Base-by-base conservation (phyloP, 2,329 filamentous ascomycete genomes). In the Diaporthe citri region DNA sequence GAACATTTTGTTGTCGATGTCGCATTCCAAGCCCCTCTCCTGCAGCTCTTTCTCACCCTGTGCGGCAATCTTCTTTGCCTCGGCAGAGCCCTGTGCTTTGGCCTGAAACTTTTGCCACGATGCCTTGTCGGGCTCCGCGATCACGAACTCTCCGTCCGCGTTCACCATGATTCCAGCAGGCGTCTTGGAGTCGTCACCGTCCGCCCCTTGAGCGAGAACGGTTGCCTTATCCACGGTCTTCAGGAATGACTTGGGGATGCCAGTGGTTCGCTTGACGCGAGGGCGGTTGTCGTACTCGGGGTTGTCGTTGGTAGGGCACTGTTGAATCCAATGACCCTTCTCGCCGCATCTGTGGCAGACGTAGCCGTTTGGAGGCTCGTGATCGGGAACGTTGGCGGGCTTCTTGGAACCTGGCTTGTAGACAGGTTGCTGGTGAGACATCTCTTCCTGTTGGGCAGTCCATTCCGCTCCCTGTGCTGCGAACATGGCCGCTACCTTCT, bases 241-340 rank as follows among this genome's bases (percentile, higher is more conserved):
- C 79, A 98, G 88, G 82, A 99, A 97, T 2, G 96, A 98, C 78
- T 95, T 93, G 25, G 97, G 97, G 79, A 99, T 99, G 78, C 97
- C 97, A 56, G 97, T 99, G 6, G 97, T 98, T 76, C 96, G 93
- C 88, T 98, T 98, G 78, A 98, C 95, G 76, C 96, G 93, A 67
- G 96, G 95, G 72, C 95, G 93, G 79, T 96, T 96, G 85, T 99
- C 97, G 84, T 96, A 98, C 76, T 95, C 96, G 4, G 97, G 96
- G 79, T 99, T 96, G 83, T 98, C 95, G 83, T 99, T 99, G n/a
- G 96, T 99, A 9, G 97, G 97, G 81, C 97, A 99, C 71, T 95
- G 91, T 85, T 98, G 96, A 77, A 99, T 99, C 96, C 96, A 99
- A 84, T 99, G 97, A n/a, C 96, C 97, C 86, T 98, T 98, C 84